phyloP scores from a whole-genome alignment of 257 asterid species.

The Echites panduratus region DNA sequence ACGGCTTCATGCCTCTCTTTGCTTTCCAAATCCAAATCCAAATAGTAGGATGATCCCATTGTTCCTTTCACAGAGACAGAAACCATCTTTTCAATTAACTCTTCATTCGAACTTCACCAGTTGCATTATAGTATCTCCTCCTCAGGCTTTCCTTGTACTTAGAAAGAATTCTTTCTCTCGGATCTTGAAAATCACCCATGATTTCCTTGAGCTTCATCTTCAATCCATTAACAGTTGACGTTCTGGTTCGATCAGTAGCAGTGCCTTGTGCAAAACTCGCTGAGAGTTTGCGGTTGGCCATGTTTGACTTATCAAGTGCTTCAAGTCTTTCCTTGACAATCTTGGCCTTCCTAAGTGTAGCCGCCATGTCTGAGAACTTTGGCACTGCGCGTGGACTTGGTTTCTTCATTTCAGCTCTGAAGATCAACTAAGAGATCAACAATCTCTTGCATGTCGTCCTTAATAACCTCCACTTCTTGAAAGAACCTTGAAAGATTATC shows the following conservation, averaged over 20 bases:
- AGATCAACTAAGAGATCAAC: slow-evolving; percentile 64
- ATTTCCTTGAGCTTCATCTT: slow-evolving; percentile 54
- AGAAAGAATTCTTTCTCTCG: slow-evolving; percentile 53
- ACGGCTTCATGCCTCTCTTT: slow-evolving; percentile 74
- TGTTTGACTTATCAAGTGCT: slow-evolving; percentile 52
- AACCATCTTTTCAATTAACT: slow-evolving; percentile 47
- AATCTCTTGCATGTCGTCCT: slow-evolving; percentile 52
- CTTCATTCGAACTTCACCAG: slow-evolving; percentile 58
- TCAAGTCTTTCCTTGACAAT: slow-evolving; percentile 50
- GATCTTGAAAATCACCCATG: slow-evolving; percentile 60
- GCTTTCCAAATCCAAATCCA: slow-evolving; percentile 38
- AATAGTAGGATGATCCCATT: slow-evolving; percentile 11
- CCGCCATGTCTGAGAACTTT: slow-evolving; percentile 70
- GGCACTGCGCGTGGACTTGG: slow-evolving; percentile 55
- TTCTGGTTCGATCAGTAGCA: slow-evolving; percentile 65
- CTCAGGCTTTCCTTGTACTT: slow-evolving; percentile 65
- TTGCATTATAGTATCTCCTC: slow-evolving; percentile 60
- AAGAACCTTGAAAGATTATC: slow-evolving; percentile 54
- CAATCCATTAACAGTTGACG: slow-evolving; percentile 56
- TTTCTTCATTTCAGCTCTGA: slow-evolving; percentile 48
- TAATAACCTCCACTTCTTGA: slow-evolving; percentile 46
- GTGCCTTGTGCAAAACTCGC: slow-evolving; percentile 40
- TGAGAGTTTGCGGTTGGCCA: slow-evolving; percentile 34
- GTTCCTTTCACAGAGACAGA: slow-evolving; percentile 40
- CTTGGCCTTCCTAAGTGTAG: slow-evolving; percentile 64